Evolutionary conservation across 1,139 yeast genomes (phyloP).

Genomic region (Suzukiozyma palmioleophila): DNA sequence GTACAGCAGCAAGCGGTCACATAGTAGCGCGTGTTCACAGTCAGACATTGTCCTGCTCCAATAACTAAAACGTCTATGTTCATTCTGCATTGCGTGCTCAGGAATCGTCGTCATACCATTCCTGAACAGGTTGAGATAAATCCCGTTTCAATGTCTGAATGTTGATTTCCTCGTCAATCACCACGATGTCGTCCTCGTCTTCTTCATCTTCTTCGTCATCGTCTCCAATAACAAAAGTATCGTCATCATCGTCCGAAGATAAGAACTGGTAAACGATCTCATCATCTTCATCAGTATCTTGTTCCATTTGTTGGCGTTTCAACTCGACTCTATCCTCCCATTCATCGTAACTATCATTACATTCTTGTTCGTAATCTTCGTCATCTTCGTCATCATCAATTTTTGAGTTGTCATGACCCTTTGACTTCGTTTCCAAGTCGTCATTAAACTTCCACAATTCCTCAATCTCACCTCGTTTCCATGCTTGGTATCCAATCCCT

Average conservation of each 20-base stretch:
- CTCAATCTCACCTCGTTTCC: slow-evolving; percentile 32
- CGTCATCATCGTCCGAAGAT: slow-evolving; percentile 14
- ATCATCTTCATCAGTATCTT: slow-evolving; percentile 12
- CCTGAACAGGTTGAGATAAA: slow-evolving; percentile 1
- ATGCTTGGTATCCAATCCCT: slow-evolving; percentile 27
- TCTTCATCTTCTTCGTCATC: slow-evolving; percentile 10
- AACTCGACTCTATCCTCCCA: slow-evolving; percentile 20
- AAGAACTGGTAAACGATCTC: slow-evolving; percentile 8
- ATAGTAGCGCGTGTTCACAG: too few relatives aligned
- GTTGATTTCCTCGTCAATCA: slow-evolving; percentile 2
- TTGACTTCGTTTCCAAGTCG: neutral
- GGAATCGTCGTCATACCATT: slow-evolving; percentile 3
- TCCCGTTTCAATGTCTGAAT: slow-evolving; percentile 1
- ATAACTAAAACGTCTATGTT: too few relatives aligned
- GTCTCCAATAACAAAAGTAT: slow-evolving; percentile 13
- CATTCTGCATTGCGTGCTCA: neutral
- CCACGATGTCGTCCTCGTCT: slow-evolving; percentile 3
- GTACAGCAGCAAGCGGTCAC: too few relatives aligned
- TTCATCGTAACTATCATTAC: slow-evolving; percentile 10
- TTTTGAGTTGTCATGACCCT: neutral
- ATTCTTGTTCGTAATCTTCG: slow-evolving; percentile 2
- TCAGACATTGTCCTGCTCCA: too few relatives aligned
- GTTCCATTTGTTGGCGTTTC: slow-evolving; percentile 10
- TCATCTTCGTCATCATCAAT: slow-evolving; percentile 2
- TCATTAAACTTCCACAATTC: slow-evolving; percentile 27